Conservation (phyloP, 345 rosid genomes). For the Camelina sativa region DNA sequence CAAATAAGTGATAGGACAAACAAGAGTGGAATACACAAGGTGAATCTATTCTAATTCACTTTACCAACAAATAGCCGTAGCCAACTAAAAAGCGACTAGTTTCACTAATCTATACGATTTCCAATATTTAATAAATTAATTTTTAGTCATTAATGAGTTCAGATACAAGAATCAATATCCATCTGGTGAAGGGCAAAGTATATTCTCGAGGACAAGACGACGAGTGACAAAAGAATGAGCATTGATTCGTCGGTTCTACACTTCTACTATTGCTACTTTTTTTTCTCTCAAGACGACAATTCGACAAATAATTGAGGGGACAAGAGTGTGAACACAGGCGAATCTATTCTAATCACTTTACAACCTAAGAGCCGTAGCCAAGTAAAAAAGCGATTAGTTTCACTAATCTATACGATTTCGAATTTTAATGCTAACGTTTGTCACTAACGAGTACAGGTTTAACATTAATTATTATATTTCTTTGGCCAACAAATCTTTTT, state of each 20-base stretch:
- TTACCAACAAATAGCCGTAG: constrained; percentile 23
- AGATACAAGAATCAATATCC: background rate
- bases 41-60: constrained; percentile 34
- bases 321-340: constrained; percentile 14
- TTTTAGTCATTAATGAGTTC: background rate
- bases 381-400: constrained; percentile 6
- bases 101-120: constrained; percentile 2
- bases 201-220: background rate
- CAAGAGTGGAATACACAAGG: constrained; percentile 10
- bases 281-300: background rate
- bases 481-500: background rate
- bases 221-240: background rate
- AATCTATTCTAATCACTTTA: constrained; percentile 27
- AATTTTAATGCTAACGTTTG: background rate
- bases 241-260: constrained; percentile 20
- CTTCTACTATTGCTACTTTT: background rate
- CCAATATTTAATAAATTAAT: background rate
- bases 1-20: constrained; percentile 18
- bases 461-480: background rate
- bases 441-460: background rate
- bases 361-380: background rate
- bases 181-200: background rate
- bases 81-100: background rate
- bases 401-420: constrained; percentile 21
- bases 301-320: background rate